Evolutionary conservation across 2,329 filamentous ascomycete species (phyloP), one percentile per base, ranked within the genome.

Genomic region (Aureobasidium melanogenum): DNA sequence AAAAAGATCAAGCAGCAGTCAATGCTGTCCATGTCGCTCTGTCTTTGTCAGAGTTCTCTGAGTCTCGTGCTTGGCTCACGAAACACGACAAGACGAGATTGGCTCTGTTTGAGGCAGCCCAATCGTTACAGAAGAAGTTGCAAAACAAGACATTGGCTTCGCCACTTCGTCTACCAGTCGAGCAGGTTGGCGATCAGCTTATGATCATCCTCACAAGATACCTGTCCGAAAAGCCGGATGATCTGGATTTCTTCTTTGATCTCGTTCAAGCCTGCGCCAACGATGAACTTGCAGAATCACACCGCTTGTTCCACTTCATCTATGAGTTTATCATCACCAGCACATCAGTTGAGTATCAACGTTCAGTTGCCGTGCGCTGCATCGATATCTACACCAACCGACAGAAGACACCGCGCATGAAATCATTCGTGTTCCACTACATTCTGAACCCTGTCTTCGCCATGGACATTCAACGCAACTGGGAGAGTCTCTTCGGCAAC

Each of bases 391-490:
- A 97, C 72, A 87, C 89, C 7, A 84, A 86, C 54, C 90, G 88
- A 69, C 84, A 80, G 48, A 89, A 87, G 14, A 86, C 88, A 0
- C 94, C 97, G 74, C 92, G 88, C 77, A 89, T 90, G 47, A 99
- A 99, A 74, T 88, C 91, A 57, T 99, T 96, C 72, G 79, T 95
- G 38, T 86, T 99, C 70, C 91, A 91, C 71, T 87, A 96, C 72
- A 82, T 99, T 34, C 89, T 97, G 66, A 99, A 97, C 69, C 95
- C 94, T 0, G 96, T 97, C 41, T 84, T 99, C 60, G 92, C 93
- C 3, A 96, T 93, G 88, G 94, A 99, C 74, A 87, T 96, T 41
- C 93, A 94, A 84, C 85, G 88, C 26, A 87, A 88, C 62, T 94
- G 90, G 81, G 81, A 84, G 46, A 69, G 62, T 19, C 65, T 80